Conservation (phyloP, 345 rosid species). For the Gossypium australe region DNA sequence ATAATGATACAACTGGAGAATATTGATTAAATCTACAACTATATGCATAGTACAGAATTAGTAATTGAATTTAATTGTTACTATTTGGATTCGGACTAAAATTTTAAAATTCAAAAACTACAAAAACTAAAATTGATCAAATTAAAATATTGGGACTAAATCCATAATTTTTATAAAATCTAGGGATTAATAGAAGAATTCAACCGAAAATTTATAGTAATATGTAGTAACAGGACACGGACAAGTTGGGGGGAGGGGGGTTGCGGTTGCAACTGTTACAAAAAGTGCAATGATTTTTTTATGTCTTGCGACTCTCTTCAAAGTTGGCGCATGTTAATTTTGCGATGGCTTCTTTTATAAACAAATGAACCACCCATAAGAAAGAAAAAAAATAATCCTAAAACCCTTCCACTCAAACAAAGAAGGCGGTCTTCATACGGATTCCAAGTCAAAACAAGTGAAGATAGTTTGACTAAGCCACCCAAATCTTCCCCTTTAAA, state of each 20-base stretch:
- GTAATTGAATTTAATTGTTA: too few species aligned
- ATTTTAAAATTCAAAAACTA: too few species aligned
- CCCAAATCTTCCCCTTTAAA: constrained; percentile 49
- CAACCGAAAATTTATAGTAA: too few species aligned
- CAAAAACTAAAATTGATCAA: too few species aligned
- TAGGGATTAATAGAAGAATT: too few species aligned
- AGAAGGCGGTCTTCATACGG: constrained; percentile 51
- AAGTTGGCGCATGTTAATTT: constrained; percentile 36
- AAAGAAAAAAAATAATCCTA: constrained; percentile 42
- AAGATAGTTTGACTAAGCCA: constrained; percentile 57
- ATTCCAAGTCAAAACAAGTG: constrained; percentile 31
- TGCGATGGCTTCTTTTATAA: constrained; percentile 48
- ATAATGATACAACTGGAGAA: too few species aligned
- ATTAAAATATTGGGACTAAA: too few species aligned
- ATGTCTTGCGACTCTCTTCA: constrained; percentile 43
- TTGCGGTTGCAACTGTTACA: constrained; percentile 70
- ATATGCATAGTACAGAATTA: too few species aligned
- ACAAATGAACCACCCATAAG: constrained; percentile 28
- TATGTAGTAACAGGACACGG: not conserved
- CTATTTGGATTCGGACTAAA: too few species aligned
- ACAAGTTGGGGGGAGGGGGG: constrained; percentile 21
- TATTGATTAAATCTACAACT: too few species aligned
- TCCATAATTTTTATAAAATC: too few species aligned
- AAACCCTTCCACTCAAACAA: constrained; percentile 42
- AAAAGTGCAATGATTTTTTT: constrained; percentile 72